Evolutionary conservation across 2,329 filamentous ascomycete genomes (phyloP).

Genomic region (Fusarium sp.): DNA sequence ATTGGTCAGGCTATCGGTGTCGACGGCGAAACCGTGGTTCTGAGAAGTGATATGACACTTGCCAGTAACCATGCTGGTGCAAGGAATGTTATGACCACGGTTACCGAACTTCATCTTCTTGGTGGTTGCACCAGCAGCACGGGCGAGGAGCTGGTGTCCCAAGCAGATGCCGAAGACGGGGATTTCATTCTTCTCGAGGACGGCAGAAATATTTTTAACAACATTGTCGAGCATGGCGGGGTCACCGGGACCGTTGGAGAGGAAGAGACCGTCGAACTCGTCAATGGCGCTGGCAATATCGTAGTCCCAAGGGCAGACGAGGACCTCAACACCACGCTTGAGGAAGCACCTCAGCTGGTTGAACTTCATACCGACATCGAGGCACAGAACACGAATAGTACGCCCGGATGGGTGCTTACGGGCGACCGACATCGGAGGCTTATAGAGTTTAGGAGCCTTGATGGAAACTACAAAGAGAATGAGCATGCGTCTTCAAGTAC

Average conservation of each 20-base stretch:
- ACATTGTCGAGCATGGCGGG: conserved; percentile 86
- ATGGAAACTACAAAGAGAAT: conserved; percentile 79
- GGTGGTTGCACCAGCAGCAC: conserved; percentile 87
- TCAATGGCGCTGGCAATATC: conserved; percentile 85
- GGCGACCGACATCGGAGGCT: conserved; percentile 76
- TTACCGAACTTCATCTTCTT: conserved; percentile 99
- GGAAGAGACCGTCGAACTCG: conserved; percentile 95
- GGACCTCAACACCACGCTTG: conserved; percentile 89
- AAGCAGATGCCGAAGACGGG: conserved; percentile 97
- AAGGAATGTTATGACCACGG: conserved; percentile 97
- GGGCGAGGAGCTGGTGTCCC: conserved; percentile 91
- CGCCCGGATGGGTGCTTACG: conserved; percentile 91
- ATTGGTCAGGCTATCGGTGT: conserved; percentile 78
- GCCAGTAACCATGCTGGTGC: conserved; percentile 93
- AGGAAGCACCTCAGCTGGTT: conserved; percentile 97
- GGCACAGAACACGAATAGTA: conserved; percentile 86
- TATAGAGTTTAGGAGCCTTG: conserved; percentile 86
- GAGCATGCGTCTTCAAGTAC: conserved; percentile 53
- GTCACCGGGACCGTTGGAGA: conserved; percentile 98
- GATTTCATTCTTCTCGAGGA: conserved; percentile 82
- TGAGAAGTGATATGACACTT: conserved; percentile 99
- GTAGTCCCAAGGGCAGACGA: conserved; percentile 97
- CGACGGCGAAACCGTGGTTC: conserved; percentile 97
- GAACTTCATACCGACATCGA: conserved; percentile 98
- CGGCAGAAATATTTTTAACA: conserved; percentile 81